Evolutionary conservation across 805 yeast genomes (phyloP), one percentile per base, ranked within the genome.

Genomic region (Kodamaea hsintzibuensis): DNA sequence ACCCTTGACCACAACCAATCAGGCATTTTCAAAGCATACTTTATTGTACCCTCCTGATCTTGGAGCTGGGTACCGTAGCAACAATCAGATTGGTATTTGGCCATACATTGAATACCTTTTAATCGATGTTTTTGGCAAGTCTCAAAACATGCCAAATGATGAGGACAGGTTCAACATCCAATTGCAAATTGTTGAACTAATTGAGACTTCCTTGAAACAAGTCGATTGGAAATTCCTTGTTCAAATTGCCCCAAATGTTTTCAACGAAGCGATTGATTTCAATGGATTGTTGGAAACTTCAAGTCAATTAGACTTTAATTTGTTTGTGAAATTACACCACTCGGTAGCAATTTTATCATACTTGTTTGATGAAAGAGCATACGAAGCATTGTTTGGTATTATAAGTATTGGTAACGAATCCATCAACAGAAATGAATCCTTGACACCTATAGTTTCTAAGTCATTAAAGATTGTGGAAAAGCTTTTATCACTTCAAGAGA

Each of bases 101-200:
- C 91, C 95, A 2, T 93, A 92, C 61, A 66, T 89, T 51, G 93
- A 90, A 51, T 91, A 82, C 60, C 65, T 91, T 12, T 63, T 88
- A n/a, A 71, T 79, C 10, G 88, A 87, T 43, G 82, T 91, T 0
- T 82, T 91, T 58, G 80, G 79, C 6, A 80, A 82, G 22, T 72
- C 89, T 2, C 51, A 71, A 1, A 68, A 75, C 7, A 66, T 82
- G 3, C 64, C 65, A 27, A 33, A 71, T 54, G 2, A 62, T 55
- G 56, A 52, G 0, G 79, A 79, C 13, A 74, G 70, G 49, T 55
- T 68, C 8, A 65, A 76, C 1, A 60, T 92, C 9, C 92, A 89
- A 61, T 57, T 68, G 1, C 74, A 80, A 0, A 75, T 89, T 22
- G 63, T 91, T 42, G 67, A 75, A 1, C 74, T 86, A 12, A 73